Base-by-base conservation (phyloP, 192 early-diverging fungal species). In the Coemansia sp. region DNA sequence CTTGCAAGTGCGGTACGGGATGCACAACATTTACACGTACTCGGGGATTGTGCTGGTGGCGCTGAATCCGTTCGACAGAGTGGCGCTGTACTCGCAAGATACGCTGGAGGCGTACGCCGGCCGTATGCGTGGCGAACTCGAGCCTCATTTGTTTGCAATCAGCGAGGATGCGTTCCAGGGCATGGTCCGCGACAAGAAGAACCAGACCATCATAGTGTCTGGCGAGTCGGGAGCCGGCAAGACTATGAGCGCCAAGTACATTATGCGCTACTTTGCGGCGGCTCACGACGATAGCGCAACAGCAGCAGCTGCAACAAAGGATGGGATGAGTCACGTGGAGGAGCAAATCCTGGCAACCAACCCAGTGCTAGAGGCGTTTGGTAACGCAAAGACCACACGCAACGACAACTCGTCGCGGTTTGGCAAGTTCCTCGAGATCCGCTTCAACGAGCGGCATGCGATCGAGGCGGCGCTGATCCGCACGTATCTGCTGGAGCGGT, bases 401-500 rank as follows among this genome's bases (percentile, higher is more conserved):
- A 99, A 99, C 85, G 97, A 99, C 84, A 99, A 99, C 85, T 89
- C 86, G 62, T 98, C 95, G 52, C 90, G 97, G 22, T 99, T 99
- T 73, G 97, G 97, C 62, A 99, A 99, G 85, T 99, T 97, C 81
- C 91, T 95, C 65, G 95, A 97, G 78, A 96, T 99, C 69, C 83
- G 93, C 69, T 99, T 99, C 81, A 89, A 90, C 71, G 89, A 89
- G 62, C 69, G 84, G 17, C 84, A 82, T 59, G 87, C 91, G 46
- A 99, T 99, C 78, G 89, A 92, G 54, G 95, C 95, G 41, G 97
- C 97, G 5, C 90, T 85, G 53, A 97, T 97, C 70, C 87, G 97
- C 57, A 99, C 95, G 5, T 99, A 99, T 66, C 83, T 99, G 20
- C 80, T 99, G 61, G 97, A 99, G 75, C 88, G 97, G 38, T 98